Evolutionary conservation across 2,329 filamentous ascomycete species (phyloP).

Genomic region (Nigrospora oryzae): DNA sequence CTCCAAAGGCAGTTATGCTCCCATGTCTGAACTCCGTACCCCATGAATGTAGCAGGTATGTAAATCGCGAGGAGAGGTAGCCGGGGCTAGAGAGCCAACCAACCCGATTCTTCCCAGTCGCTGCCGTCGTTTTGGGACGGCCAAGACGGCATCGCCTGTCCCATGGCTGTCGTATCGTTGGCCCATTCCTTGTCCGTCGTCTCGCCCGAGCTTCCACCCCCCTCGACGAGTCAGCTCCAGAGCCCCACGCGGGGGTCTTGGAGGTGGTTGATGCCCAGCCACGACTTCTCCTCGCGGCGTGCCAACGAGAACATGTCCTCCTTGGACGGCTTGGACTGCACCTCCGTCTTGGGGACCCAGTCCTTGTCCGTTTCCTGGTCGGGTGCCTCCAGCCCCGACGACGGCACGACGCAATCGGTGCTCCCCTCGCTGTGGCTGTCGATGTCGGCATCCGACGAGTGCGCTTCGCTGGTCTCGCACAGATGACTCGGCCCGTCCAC

Average conservation of each 20-base stretch:
- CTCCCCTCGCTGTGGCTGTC: conserved; percentile 18
- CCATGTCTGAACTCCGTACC: no score
- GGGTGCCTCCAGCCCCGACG: not conserved
- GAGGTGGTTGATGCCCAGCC: not conserved
- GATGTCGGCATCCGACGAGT: conserved; percentile 19
- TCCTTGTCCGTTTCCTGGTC: not conserved
- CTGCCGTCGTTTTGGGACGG: no score
- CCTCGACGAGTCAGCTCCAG: conserved; percentile 1
- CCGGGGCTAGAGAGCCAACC: no score
- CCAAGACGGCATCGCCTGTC: no score
- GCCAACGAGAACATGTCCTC: conserved; percentile 1
- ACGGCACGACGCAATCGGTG: not conserved
- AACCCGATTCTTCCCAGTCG: no score
- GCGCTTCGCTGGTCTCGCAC: conserved; percentile 14
- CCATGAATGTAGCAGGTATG: no score
- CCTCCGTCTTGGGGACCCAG: not conserved
- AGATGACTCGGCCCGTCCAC: conserved; percentile 7
- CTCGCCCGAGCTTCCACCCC: not conserved
- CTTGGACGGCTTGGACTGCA: not conserved
- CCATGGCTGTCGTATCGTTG: no score
- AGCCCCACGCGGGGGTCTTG: conserved; percentile 34
- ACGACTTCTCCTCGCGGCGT: conserved; percentile 1
- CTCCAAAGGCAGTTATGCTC: no score
- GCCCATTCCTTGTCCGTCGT: no score
- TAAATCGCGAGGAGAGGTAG: no score